A percentile compares a stretch with the other conserved stretches of the same genome.
These are phyloP conservation scores for Blakeslea trispora DNA, from an alignment of 371 early-diverging fungal genomes.

Conservation along the genomic window DNA sequence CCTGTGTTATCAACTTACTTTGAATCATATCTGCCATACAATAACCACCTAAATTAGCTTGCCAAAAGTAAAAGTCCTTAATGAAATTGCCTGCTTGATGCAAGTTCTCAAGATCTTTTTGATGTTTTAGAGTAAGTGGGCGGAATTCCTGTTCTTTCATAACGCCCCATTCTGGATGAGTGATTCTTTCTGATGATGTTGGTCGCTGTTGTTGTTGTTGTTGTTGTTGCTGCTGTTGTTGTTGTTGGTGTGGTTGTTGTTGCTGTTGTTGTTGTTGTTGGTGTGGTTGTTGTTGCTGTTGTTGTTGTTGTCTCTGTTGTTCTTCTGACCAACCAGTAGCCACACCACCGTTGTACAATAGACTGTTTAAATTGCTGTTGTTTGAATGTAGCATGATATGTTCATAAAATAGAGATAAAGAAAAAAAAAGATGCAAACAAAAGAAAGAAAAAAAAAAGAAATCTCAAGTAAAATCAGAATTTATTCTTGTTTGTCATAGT, in stretches of 20 bases:
- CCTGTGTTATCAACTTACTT: slow-evolving; percentile 40
- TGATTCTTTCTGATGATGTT: slow-evolving; percentile 7
- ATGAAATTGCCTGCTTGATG: slow-evolving; percentile 31
- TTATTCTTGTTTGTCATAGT: slow-evolving; percentile 2
- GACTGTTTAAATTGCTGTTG: slow-evolving; percentile 1
- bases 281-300: too few relatives aligned
- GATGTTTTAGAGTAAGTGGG: slow-evolving; percentile 47
- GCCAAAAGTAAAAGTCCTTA: slow-evolving; percentile 53
- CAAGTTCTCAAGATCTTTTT: slow-evolving; percentile 44
- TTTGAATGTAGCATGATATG: slow-evolving; percentile 8
- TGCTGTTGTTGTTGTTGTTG: slow-evolving; percentile 1
- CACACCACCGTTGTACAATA: slow-evolving; percentile 7
- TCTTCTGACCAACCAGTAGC: slow-evolving; percentile 15
- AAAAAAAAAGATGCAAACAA: slow-evolving; percentile 3
- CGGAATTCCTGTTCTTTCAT: slow-evolving; percentile 49
- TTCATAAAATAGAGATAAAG: background rate
- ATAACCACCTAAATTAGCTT: slow-evolving; percentile 52
- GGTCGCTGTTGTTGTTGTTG: slow-evolving; percentile 1
- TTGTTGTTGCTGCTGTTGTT: slow-evolving; percentile 2
- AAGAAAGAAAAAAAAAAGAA: slow-evolving; percentile 1
- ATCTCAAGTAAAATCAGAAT: slow-evolving; percentile 3
- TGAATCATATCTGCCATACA: slow-evolving; percentile 54
- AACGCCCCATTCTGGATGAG: slow-evolving; percentile 53
- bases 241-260: too few relatives aligned
- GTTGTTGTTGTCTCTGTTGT: slow-evolving; percentile 1